These are phyloP conservation scores for Pseudogymnoascus verrucosus DNA, from an alignment of 2,329 filamentous ascomycete genomes.

Conservation along the genomic window DNA sequence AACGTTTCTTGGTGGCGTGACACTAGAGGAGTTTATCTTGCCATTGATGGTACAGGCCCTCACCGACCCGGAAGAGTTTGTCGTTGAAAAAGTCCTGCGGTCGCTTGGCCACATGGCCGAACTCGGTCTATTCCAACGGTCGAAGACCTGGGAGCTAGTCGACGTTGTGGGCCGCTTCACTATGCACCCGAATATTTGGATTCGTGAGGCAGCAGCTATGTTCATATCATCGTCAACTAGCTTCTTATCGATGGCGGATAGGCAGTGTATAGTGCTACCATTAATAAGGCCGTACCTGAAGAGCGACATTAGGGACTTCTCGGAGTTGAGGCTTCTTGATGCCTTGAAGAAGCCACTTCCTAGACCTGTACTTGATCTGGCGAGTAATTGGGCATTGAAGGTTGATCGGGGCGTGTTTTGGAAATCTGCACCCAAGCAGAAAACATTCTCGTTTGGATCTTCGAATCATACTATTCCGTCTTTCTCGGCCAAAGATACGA, in stretches of 20 bases:
- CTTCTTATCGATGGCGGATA: slow-evolving; percentile 71
- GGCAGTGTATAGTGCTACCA: slow-evolving; percentile 74
- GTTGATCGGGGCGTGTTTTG: slow-evolving; percentile 79
- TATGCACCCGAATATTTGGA: slow-evolving; percentile 92
- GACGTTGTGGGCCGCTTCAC: slow-evolving; percentile 78
- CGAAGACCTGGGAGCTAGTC: slow-evolving; percentile 80
- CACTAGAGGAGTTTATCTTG: slow-evolving; percentile 88
- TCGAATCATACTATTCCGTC: slow-evolving; percentile 44
- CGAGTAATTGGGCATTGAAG: slow-evolving; percentile 77
- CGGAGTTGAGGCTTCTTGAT: slow-evolving; percentile 69
- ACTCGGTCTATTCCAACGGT: slow-evolving; percentile 76
- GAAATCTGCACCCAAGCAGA: slow-evolving; percentile 65
- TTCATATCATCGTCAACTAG: slow-evolving; percentile 72
- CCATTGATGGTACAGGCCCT: slow-evolving; percentile 93
- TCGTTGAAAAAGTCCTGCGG: slow-evolving; percentile 82
- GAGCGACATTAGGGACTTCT: slow-evolving; percentile 58
- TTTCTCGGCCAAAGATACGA: slow-evolving; percentile 49
- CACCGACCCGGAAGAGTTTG: slow-evolving; percentile 86
- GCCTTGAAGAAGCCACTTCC: slow-evolving; percentile 75
- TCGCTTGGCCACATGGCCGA: slow-evolving; percentile 83
- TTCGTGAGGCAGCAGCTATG: slow-evolving; percentile 78
- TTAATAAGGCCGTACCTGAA: slow-evolving; percentile 77
- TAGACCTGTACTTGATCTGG: slow-evolving; percentile 74
- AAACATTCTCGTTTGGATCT: slow-evolving; percentile 59
- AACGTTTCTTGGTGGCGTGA: slow-evolving; percentile 79